Base-by-base conservation (phyloP, 1,284 basidiomycete genomes). In the Rhodotorula glutinis region DNA sequence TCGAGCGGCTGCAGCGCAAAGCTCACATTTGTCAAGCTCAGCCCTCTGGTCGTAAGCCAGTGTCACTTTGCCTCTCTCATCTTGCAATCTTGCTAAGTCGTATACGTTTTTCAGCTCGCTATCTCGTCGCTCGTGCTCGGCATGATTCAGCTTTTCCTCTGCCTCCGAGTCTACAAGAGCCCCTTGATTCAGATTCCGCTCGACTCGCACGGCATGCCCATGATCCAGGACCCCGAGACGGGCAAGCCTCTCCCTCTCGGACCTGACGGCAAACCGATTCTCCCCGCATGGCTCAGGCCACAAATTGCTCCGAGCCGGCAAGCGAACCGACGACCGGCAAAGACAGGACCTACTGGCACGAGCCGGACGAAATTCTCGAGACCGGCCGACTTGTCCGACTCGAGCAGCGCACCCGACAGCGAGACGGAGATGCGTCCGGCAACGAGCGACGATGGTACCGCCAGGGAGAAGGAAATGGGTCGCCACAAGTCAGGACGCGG, bases 131-230 rank as follows among this genome's bases (percentile, higher is more conserved):
- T 62, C 53, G 1, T 41, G 27, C 53, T 66, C 59, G 62, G 47
- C 56, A 9, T 10, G 4, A 3, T 59, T 10, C 69, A 71, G 41
- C 54, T 71, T 33, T 2, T 44, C 52, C 59, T 71, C 30, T 38
- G 52, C 44, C 13, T 63, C 49, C 29, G 49, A 13, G 43, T 65
- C 4, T 71, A 49, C 54, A 19, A 51, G 10, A 65, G 56, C 57
- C 62, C 60, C 17, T 51, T 71, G 38, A 30, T 71, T 21, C 65
- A 67, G 33, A 60, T 63, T 1, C 69, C 66, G 0, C 65, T 68
- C 56, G 66, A 68, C 55, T 38, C 40, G 27, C 62, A 64, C 46
- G 66, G 66, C 11, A 55, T 64, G 55, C 62, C 60, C 11, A 7
- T 40, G 8, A 38, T 53, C n/a, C 60, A 64, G 40, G 60, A 68